These are phyloP conservation scores for Thelonectria olida DNA, from an alignment of 2,329 filamentous ascomycete genomes.

Conservation along the genomic window DNA sequence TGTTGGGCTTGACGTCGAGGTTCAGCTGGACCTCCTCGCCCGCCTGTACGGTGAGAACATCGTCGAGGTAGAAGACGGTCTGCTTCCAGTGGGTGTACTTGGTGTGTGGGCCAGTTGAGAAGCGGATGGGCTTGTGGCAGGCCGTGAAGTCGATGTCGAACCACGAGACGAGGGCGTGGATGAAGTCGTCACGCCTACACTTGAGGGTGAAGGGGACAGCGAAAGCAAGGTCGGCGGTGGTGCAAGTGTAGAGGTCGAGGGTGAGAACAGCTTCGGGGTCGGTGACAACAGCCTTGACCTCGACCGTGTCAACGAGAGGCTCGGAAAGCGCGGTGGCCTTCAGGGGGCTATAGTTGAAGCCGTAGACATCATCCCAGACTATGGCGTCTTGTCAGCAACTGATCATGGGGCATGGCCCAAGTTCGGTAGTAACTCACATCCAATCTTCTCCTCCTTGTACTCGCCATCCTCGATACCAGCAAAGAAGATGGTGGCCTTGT, in stretches of 20 bases:
- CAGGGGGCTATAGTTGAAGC: constrained; percentile 94
- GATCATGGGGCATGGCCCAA: not conserved
- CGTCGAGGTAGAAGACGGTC: constrained; percentile 96
- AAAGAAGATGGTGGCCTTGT: constrained; percentile 97
- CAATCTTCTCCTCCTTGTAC: constrained; percentile 99
- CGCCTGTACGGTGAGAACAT: constrained; percentile 90
- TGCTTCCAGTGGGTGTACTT: constrained; percentile 99
- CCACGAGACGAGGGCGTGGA: constrained; percentile 97
- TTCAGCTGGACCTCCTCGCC: constrained; percentile 81
- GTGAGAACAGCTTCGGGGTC: constrained; percentile 87
- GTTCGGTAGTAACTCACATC: constrained; percentile 72
- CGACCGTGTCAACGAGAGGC: constrained; percentile 96
- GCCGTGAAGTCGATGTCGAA: constrained; percentile 99
- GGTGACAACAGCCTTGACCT: constrained; percentile 95
- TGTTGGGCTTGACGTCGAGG: constrained; percentile 86
- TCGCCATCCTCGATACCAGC: constrained; percentile 98
- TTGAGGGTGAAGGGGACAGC: constrained; percentile 78
- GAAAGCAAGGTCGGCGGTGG: constrained; percentile 84
- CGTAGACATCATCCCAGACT: constrained; percentile 99
- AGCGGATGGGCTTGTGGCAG: constrained; percentile 97
- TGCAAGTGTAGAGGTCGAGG: constrained; percentile 94
- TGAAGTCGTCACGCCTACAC: constrained; percentile 88
- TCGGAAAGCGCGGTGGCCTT: constrained; percentile 94
- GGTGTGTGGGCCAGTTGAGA: constrained; percentile 96
- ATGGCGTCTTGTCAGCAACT: constrained; percentile 6